Conservation (phyloP, 2,329 filamentous ascomycete species). For the Sporothrix schenckii region DNA sequence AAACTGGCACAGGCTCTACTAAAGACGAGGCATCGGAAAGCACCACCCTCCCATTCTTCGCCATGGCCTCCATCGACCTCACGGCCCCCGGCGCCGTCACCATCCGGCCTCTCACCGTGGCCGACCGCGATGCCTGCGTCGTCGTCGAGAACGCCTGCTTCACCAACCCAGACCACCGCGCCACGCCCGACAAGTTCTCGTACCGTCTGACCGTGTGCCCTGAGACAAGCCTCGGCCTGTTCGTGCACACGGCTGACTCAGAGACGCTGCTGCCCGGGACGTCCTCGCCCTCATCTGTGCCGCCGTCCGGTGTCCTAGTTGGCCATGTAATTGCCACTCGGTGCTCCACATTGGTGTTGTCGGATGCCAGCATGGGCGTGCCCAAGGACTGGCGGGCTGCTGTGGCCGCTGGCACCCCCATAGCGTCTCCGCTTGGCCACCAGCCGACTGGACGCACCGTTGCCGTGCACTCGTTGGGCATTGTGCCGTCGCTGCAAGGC, state of each 20-base stretch:
- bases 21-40: neutral
- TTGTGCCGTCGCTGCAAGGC: conserved; percentile 73
- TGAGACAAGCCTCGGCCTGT: conserved; percentile 78
- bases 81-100: conserved; percentile 45
- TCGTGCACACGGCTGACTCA: conserved; percentile 44
- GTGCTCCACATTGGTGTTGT: conserved; percentile 59
- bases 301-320: conserved; percentile 61
- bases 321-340: conserved; percentile 56
- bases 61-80: conserved; percentile 26
- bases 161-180: conserved; percentile 52
- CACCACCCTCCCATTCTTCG: neutral
- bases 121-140: conserved; percentile 64
- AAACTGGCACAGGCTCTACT: no score
- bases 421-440: conserved; percentile 62
- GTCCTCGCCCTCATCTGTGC: conserved; percentile 59
- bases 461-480: conserved; percentile 79
- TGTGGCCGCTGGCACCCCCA: conserved; percentile 37
- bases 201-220: conserved; percentile 76
- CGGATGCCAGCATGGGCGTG: conserved; percentile 75
- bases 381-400: conserved; percentile 67
- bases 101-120: conserved; percentile 70
- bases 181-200: conserved; percentile 62
- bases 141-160: conserved; percentile 61
- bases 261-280: conserved; percentile 53
- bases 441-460: conserved; percentile 73